phyloP scores from a whole-genome alignment of 768 basidiomycete genomes.

The Neoboletus brunneissimus region DNA sequence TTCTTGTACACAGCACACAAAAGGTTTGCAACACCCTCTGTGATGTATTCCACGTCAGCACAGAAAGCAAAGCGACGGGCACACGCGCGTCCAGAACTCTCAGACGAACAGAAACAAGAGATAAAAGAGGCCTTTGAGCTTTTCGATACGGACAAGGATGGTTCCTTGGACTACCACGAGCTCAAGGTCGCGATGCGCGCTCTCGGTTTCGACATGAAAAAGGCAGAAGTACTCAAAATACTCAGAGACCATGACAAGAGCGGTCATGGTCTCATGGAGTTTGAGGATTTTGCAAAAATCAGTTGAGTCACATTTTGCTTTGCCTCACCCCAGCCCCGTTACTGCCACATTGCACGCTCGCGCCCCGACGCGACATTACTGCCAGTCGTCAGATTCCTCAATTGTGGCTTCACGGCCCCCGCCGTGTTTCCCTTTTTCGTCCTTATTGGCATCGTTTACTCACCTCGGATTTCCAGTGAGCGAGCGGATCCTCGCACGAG shows the following conservation, averaged over 20 bases:
- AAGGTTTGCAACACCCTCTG: background rate
- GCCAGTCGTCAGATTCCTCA: background rate
- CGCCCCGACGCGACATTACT: constrained; percentile 2
- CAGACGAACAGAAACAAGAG: constrained; percentile 90
- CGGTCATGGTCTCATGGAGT: constrained; percentile 82
- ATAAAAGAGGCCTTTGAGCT: constrained; percentile 99
- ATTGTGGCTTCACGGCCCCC: background rate
- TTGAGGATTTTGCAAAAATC: constrained; percentile 91
- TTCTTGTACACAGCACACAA: background rate
- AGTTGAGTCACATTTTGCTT: constrained; percentile 51
- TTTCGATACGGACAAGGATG: constrained; percentile 99
- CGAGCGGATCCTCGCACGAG: constrained; percentile 87
- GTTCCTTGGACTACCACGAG: constrained; percentile 95
- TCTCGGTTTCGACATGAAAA: constrained; percentile 96
- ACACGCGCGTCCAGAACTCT: constrained; percentile 76
- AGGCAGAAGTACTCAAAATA: constrained; percentile 95
- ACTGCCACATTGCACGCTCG: background rate
- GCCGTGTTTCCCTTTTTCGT: background rate
- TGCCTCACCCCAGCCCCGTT: background rate
- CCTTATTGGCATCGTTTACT: constrained; percentile 7
- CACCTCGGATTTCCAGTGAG: constrained; percentile 63
- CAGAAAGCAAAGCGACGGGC: constrained; percentile 73
- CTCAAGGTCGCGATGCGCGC: constrained; percentile 99
- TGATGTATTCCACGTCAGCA: constrained; percentile 59
- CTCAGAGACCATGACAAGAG: constrained; percentile 88